phyloP scores from a whole-genome alignment of 2,329 filamentous ascomycete species.

The Hypoxylon sp. region DNA sequence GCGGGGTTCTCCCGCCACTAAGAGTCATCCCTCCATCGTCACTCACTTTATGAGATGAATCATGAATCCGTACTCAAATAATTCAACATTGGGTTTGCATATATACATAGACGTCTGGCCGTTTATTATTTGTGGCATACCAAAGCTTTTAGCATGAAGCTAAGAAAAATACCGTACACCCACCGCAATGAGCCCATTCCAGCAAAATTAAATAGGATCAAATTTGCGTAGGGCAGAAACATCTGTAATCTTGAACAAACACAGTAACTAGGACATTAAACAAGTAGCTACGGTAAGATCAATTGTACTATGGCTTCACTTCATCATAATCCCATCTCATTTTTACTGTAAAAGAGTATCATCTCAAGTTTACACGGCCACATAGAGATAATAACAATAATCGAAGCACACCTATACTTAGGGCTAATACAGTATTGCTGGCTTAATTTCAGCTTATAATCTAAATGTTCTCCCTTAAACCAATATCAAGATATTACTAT shows the following conservation, averaged over 20 bases:
- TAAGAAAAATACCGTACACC: not conserved
- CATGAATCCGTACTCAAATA: not conserved
- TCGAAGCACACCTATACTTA: not conserved
- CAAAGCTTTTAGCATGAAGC: not conserved
- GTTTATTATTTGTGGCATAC: not conserved
- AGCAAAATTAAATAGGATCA: not conserved
- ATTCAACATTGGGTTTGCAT: not conserved
- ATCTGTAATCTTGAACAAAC: not conserved
- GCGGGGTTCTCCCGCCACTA: not conserved
- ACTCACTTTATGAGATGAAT: not conserved
- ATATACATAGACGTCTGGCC: not conserved
- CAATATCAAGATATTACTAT: not conserved
- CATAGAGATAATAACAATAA: not conserved
- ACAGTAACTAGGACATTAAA: not conserved
- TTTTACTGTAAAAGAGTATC: not conserved
- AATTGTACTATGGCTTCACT: not conserved
- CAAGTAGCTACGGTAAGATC: not conserved
- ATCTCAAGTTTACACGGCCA: not conserved
- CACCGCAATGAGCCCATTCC: not conserved
- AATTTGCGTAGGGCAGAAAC: not conserved
- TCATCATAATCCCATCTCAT: not conserved
- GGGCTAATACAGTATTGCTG: not conserved
- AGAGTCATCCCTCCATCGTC: not conserved
- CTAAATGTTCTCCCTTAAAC: not conserved
- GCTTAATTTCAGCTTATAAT: not conserved